Base-by-base conservation (phyloP, 371 early-diverging fungal species). In the Mortierella sp. region DNA sequence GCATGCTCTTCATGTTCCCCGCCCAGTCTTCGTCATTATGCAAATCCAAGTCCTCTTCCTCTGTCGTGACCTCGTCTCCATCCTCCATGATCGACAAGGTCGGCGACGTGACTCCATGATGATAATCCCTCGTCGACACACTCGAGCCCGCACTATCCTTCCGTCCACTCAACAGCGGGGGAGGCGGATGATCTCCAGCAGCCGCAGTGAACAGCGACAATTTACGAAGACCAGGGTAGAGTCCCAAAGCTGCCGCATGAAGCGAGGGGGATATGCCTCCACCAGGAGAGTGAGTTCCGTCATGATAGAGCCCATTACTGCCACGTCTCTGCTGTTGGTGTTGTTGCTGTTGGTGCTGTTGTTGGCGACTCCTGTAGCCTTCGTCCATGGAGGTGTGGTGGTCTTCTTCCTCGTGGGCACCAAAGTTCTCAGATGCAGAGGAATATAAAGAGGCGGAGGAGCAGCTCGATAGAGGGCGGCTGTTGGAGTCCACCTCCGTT, bases 21-120 rank as follows among this genome's bases (percentile, higher is more conserved):
- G 84, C 84, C 84, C 84, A 84, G n/a, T 84, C 84, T 32, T 84
- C 84, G 27, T 84, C 84, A 63, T 80, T 56, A 1, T 76, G 56
- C 29, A 72, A 12, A 44, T 81, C 83, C 35, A 68, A 70, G 21
- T 46, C 65, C 27, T 75, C 70, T 2, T 56, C 29, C n/a, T 71
- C 80, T 2, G 43, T 72, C 76, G 41, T 72, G 21, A 65, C 76
- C 24, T 76, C 83, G 1, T 83, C 83, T 12, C 71, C 74, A n/a
- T 78, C 71, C 14, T 70, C 70, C 72, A 43, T 55, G 51, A 16
- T 38, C 54, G 41, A 49, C 76, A 68, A 32, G 24, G 46, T 58
- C 44, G 70, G 29, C 27, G 74, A 46, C 29, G 48, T 35, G 35
- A 68, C 32, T 21, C 72, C 72, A 14, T 60, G 74, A 29, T 70